Evolutionary conservation across 352 stramenopile species (phyloP).

Genomic region (Pythium brassicae): DNA sequence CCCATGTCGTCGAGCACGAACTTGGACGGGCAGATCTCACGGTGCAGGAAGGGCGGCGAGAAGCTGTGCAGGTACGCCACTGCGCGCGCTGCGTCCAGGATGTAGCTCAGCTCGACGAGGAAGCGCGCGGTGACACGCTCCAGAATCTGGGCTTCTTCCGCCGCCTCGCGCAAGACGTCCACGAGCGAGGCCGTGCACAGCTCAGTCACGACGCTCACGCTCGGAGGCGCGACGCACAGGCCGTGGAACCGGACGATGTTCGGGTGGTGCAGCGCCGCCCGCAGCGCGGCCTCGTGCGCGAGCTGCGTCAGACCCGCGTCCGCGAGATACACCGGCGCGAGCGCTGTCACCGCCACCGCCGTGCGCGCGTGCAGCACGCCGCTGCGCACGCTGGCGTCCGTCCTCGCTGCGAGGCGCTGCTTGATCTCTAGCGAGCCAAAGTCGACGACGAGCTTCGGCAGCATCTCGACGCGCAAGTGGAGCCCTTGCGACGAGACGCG

Average conservation of each 20-base stretch:
- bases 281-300: conserved; percentile 57
- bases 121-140: conserved; percentile 21
- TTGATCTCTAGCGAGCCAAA: conserved; percentile 54
- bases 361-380: conserved; percentile 29
- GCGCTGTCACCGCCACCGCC: conserved; percentile 55
- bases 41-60: conserved; percentile 52
- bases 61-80: conserved; percentile 70
- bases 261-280: conserved; percentile 38
- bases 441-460: conserved; percentile 59
- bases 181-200: conserved; percentile 48
- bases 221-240: conserved; percentile 56
- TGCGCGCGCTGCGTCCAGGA: conserved; percentile 52
- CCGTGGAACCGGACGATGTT: conserved; percentile 67
- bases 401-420: conserved; percentile 34
- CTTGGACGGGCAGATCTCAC: conserved; percentile 58
- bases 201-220: conserved; percentile 56
- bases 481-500: conserved; percentile 34
- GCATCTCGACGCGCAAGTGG: conserved; percentile 58
- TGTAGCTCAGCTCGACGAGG: conserved; percentile 49
- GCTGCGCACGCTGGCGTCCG: conserved; percentile 38
- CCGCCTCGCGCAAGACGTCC: conserved; percentile 22
- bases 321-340: conserved; percentile 40
- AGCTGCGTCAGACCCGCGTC: conserved; percentile 46
- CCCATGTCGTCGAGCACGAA: conserved; percentile 47
- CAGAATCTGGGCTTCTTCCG: conserved; percentile 11